These are phyloP conservation scores for Pseudogymnoascus sp. DNA, from an alignment of 2,329 filamentous ascomycete species.

Conservation along the genomic window DNA sequence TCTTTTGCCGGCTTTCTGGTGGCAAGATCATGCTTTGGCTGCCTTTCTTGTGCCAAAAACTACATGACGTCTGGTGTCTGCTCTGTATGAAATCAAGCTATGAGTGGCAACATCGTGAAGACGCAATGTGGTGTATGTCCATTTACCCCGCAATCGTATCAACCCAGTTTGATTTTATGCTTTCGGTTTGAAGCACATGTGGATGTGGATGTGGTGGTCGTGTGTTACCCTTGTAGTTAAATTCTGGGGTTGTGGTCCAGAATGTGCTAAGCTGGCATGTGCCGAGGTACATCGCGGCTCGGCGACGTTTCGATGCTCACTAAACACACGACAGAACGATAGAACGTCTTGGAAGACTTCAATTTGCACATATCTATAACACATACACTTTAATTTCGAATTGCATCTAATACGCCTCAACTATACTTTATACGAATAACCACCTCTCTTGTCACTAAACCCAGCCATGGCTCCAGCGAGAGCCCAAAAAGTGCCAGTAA, in stretches of 20 bases:
- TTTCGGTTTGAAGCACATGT: neutral
- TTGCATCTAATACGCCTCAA: neutral
- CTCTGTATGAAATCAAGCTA: neutral
- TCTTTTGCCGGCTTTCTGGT: neutral
- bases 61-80: neutral
- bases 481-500: slow-evolving; percentile 54
- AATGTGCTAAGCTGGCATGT: neutral
- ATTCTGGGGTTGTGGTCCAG: neutral
- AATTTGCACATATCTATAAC: slow-evolving; percentile 1
- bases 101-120: neutral
- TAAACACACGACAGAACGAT: slow-evolving; percentile 1
- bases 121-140: neutral
- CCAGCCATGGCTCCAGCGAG: slow-evolving; percentile 14
- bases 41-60: neutral
- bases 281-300: slow-evolving; percentile 6
- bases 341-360: neutral
- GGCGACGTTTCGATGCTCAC: slow-evolving; percentile 5
- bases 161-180: neutral
- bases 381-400: neutral
- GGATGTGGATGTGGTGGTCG: neutral
- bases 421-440: neutral
- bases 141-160: neutral
- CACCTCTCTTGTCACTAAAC: neutral
- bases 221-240: slow-evolving; percentile 6
- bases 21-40: neutral